Evolutionary conservation across 2,329 filamentous ascomycete genomes (phyloP), one percentile per base, ranked within the genome.

Genomic region (Fusarium odoratissimum): DNA sequence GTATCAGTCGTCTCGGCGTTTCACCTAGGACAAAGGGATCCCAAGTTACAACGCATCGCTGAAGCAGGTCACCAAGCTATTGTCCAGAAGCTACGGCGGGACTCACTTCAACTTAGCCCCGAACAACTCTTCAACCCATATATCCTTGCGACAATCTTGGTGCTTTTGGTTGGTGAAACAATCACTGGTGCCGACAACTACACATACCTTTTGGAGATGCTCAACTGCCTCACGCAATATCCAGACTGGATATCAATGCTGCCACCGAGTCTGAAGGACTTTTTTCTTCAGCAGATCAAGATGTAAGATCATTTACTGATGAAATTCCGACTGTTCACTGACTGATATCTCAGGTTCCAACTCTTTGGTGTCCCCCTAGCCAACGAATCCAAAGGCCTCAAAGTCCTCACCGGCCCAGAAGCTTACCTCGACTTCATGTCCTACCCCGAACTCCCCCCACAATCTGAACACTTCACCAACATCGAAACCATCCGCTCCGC

Each of bases 161-260:
- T 84, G 0, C 75, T 84, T 2, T 69, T 84, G 0, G 82, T 84
- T 0, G 83, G 83, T 0, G 83, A 84, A 19, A 83, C 82, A 0
- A 82, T 84, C 11, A 84, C 82, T 0, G 82, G 82, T 2, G 81
- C 82, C 7, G 77, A 76, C 25, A 83, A 84, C 37, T 84, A 80
- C 52, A 69, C 68, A 1, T 81, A 81, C 55, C 74, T 84, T 0
- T 68, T 83, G 1, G 77, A 82, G 55, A 82, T 84, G 76, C 69
- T 83, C 31, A 75, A 78, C 11, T 81, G 76, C 28, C 68, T 83
- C 4, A 72, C 72, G 0, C 67, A 74, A 31, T 77, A 64, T 12
- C 66, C 73, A 1, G 73, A 75, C 6, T 72, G 66, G 10, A 73
- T 76, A 3, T 52, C 63, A 2, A 62, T 60, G n/a, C 61, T 80